Base-by-base conservation (phyloP, 208 protist species). In the Porcisia deanei region DNA sequence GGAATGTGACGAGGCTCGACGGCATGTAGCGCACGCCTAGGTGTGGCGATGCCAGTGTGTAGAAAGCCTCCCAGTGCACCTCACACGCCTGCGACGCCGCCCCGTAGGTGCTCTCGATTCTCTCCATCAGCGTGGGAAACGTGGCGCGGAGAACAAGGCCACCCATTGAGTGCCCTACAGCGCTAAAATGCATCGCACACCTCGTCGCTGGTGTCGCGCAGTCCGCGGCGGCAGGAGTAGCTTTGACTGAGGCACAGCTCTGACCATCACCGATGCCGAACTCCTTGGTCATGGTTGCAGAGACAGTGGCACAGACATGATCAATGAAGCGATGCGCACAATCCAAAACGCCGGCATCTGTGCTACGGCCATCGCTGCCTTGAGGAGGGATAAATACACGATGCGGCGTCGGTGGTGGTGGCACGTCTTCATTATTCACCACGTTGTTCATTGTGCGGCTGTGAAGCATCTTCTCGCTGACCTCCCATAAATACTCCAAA, bases 131-230 rank as follows among this genome's bases (percentile, higher is more conserved):
- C 25, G 10, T 18, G 18, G 91, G 91, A 37, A 92, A 68, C 1
- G 88, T 87, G 49, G 83, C 80, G 12, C 91, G 84, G 3, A 93
- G 77, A 6, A 95, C 85, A 22, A 95, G 73, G 37, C 88, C 88
- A 25, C 91, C 88, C 88, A 95, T 95, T 41, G 82, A 86, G 70
- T 88, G 81, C 0, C 73, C 81, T 6, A 92, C 82, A 49, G 90
- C 89, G 59, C 76, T 85, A 55, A 95, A 76, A 49, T 87, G 81
- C 30, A 95, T 63, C 22, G 67, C 55, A 14, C 67, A 55, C 52
- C 10, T 82, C 30, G 49, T 30, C 25, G 20, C 53, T 37, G 69
- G 49, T 9, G 74, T 37, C 49, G 52, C 73, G 60, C 53, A 8
- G 10, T 66, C 68, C 34, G 43, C 47, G 20, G 54, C 20, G 30